Percentiles rank a stretch among this genome's conserved stretches.
Conservation (phyloP, 345 rosid genomes). For the Salix dunnii region DNA sequence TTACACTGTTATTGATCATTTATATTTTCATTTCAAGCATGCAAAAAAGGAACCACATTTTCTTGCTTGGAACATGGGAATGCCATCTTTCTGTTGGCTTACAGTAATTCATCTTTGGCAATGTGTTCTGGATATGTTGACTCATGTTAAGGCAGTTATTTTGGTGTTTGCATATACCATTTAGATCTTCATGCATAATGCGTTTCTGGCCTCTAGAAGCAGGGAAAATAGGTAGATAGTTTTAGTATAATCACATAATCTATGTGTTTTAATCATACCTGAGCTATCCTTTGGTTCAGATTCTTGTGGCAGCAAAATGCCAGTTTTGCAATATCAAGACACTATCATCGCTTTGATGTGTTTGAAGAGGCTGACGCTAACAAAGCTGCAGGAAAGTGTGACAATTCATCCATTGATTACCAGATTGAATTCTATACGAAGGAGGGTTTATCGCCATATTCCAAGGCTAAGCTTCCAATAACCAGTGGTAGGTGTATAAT, state of each 20-base stretch:
- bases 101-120: background rate
- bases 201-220: background rate
- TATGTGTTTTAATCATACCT: background rate
- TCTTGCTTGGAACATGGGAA: background rate
- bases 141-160: background rate
- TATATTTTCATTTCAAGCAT: background rate
- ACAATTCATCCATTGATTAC: slow-evolving; percentile 69
- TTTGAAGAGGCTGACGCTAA: slow-evolving; percentile 86
- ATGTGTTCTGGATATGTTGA: background rate
- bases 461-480: slow-evolving; percentile 75
- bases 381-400: slow-evolving; percentile 81
- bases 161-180: background rate
- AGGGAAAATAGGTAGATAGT: background rate
- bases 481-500: slow-evolving; percentile 62
- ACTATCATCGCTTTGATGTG: slow-evolving; percentile 82
- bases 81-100: background rate
- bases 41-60: background rate
- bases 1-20: too few species aligned
- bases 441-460: slow-evolving; percentile 80
- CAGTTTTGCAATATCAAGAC: slow-evolving; percentile 76
- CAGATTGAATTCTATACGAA: slow-evolving; percentile 70
- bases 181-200: background rate
- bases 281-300: slow-evolving; percentile 32
- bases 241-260: slow-evolving; percentile 1
- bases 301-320: slow-evolving; percentile 78